These are phyloP conservation scores for Phanerochaete carnosa DNA, from an alignment of 768 basidiomycete genomes.

Conservation along the genomic window DNA sequence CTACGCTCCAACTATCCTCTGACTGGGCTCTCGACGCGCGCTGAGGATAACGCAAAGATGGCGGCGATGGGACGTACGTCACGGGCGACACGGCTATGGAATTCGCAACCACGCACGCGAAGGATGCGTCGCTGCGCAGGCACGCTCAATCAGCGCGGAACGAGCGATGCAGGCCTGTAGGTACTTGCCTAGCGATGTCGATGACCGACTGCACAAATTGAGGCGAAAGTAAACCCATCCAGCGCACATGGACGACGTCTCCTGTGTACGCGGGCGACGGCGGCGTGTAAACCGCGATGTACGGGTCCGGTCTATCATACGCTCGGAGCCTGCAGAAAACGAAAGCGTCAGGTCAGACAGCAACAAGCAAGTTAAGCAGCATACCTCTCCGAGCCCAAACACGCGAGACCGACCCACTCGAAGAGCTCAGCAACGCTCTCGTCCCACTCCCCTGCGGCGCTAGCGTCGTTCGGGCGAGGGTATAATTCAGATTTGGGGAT, in stretches of 20 bases:
- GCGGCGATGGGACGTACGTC: slow-evolving; percentile 41
- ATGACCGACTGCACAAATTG: slow-evolving; percentile 52
- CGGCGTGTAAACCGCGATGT: slow-evolving; percentile 60
- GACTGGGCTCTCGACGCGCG: slow-evolving; percentile 45
- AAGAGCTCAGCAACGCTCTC: slow-evolving; percentile 44
- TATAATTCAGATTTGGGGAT: slow-evolving; percentile 38
- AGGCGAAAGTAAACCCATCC: slow-evolving; percentile 55
- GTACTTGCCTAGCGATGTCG: slow-evolving; percentile 40
- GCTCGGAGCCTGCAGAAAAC: slow-evolving; percentile 44
- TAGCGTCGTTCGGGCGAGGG: slow-evolving; percentile 30
- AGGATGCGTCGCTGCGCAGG: slow-evolving; percentile 19
- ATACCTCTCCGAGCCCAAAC: slow-evolving; percentile 64
- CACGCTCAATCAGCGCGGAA: background rate
- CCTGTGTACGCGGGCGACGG: slow-evolving; percentile 45
- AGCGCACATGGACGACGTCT: slow-evolving; percentile 50
- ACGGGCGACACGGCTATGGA: slow-evolving; percentile 45
- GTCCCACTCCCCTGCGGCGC: slow-evolving; percentile 49
- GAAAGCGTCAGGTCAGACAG: background rate
- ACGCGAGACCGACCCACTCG: slow-evolving; percentile 75
- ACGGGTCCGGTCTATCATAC: slow-evolving; percentile 67
- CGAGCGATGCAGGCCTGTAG: background rate
- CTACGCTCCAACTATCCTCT: slow-evolving; percentile 50
- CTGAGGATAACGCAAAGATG: slow-evolving; percentile 27
- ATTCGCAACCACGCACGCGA: slow-evolving; percentile 45
- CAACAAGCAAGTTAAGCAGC: slow-evolving; percentile 1